Percentiles rank a stretch among this genome's conserved stretches.
These are phyloP conservation scores for Mucor ambiguus DNA, from an alignment of 371 early-diverging fungal genomes.

Conservation along the genomic window DNA sequence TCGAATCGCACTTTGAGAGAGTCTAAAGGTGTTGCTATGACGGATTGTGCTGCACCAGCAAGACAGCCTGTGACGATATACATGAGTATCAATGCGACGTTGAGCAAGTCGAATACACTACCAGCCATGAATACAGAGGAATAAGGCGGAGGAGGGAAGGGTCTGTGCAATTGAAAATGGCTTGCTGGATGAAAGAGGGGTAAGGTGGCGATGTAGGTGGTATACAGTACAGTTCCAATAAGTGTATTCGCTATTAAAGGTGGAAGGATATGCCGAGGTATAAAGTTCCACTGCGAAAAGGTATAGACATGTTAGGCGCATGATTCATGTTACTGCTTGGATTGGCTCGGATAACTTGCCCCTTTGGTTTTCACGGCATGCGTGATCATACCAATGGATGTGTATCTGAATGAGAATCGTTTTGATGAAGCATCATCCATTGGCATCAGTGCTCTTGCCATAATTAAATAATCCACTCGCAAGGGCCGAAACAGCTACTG, in stretches of 20 bases:
- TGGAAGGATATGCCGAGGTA: slow-evolving; percentile 74
- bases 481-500: slow-evolving; percentile 74
- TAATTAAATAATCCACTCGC: slow-evolving; percentile 78
- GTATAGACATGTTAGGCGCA: background rate
- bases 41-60: slow-evolving; percentile 76
- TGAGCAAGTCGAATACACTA: background rate
- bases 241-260: slow-evolving; percentile 75
- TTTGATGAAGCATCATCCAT: slow-evolving; percentile 39
- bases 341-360: slow-evolving; percentile 21
- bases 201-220: slow-evolving; percentile 59
- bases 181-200: slow-evolving; percentile 63
- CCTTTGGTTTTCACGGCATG: slow-evolving; percentile 71
- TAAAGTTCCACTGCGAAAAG: slow-evolving; percentile 53
- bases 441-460: slow-evolving; percentile 74
- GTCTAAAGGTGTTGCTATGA: slow-evolving; percentile 77
- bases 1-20: slow-evolving; percentile 76
- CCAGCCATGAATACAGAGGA: slow-evolving; percentile 61
- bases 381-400: slow-evolving; percentile 75
- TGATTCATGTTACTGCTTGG: background rate
- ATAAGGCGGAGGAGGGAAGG: slow-evolving; percentile 63
- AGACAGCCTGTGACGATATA: slow-evolving; percentile 48
- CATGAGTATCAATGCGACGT: background rate
- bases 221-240: slow-evolving; percentile 71
- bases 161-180: slow-evolving; percentile 55
- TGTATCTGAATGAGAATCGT: slow-evolving; percentile 62